Conservation (phyloP, 192 early-diverging fungal genomes). For the Coemansia sp. region DNA sequence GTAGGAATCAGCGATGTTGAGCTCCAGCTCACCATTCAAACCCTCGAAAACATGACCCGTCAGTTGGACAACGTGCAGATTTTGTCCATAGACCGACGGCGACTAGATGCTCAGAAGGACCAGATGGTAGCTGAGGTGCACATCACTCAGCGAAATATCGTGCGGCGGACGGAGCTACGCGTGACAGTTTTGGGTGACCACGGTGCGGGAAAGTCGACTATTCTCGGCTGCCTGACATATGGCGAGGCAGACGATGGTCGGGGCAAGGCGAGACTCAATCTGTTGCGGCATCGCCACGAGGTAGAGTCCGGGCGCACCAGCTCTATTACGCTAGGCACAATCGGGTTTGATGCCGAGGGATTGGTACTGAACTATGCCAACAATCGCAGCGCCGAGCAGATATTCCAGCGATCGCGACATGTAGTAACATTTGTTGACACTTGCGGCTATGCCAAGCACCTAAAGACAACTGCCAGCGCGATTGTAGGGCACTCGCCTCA, state of each 20-base stretch:
- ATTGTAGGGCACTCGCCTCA: conserved; percentile 88
- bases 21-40: conserved; percentile 36
- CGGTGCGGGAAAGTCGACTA: conserved; percentile 84
- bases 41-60: conserved; percentile 34
- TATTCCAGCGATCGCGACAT: conserved; percentile 74
- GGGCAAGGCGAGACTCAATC: conserved; percentile 81
- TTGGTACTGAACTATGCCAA: conserved; percentile 77
- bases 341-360: conserved; percentile 80
- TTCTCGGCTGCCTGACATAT: conserved; percentile 82
- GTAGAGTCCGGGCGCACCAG: conserved; percentile 91
- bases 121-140: conserved; percentile 76
- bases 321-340: conserved; percentile 82
- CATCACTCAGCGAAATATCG: conserved; percentile 65
- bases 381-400: conserved; percentile 78
- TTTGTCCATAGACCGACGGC: conserved; percentile 38
- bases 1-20: conserved; percentile 65
- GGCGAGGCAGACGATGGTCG: conserved; percentile 84
- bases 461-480: conserved; percentile 91
- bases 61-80: conserved; percentile 44
- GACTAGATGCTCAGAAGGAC: conserved; percentile 23
- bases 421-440: conserved; percentile 88
- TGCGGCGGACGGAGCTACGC: conserved; percentile 78
- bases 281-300: conserved; percentile 91
- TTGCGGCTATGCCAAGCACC: conserved; percentile 86
- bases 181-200: conserved; percentile 83